These are phyloP conservation scores for Botrytis elliptica DNA, from an alignment of 2,329 filamentous ascomycete genomes.

Conservation along the genomic window DNA sequence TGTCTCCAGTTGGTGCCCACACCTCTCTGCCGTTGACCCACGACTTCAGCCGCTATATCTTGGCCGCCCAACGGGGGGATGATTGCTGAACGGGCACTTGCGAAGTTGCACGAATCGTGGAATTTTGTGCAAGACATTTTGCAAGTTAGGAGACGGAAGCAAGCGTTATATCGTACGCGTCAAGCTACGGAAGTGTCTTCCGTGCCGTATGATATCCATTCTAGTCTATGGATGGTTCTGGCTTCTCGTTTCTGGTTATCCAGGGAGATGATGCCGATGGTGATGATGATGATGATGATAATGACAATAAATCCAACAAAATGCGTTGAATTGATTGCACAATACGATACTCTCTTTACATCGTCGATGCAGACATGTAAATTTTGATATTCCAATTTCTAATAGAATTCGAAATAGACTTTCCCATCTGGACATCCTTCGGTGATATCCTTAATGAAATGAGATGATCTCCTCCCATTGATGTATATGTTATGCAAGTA, in stretches of 20 bases:
- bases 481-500: neutral
- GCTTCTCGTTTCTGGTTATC: neutral
- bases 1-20: constrained; percentile 1
- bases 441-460: constrained; percentile 8
- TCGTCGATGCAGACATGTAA: neutral
- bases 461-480: neutral
- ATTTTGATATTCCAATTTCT: neutral
- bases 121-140: constrained; percentile 16
- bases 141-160: neutral
- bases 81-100: constrained; percentile 15
- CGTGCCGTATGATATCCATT: constrained; percentile 1
- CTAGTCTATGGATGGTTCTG: neutral
- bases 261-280: neutral
- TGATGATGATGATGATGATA: neutral
- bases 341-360: neutral
- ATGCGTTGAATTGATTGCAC: neutral
- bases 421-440: neutral
- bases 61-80: neutral
- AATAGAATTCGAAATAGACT: neutral
- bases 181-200: neutral
- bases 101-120: constrained; percentile 12
- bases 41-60: constrained; percentile 15
- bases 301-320: neutral
- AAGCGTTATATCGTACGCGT: constrained; percentile 16
- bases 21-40: constrained; percentile 8